Evolutionary conservation across 805 yeast genomes (phyloP).

Genomic region (Metschnikowia continentalis): DNA sequence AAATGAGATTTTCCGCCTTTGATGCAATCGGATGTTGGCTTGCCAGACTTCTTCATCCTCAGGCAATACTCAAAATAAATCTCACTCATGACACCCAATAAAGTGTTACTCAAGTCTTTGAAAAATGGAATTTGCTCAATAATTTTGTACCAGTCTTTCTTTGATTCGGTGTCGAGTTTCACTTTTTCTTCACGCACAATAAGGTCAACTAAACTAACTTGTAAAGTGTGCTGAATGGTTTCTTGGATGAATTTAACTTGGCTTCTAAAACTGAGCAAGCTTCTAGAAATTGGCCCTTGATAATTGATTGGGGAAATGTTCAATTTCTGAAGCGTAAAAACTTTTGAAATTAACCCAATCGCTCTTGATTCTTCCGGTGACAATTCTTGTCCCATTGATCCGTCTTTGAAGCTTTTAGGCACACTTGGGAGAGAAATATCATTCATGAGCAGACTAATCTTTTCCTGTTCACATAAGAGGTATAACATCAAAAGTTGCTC

Average conservation of each 20-base stretch:
- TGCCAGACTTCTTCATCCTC: constrained; percentile 23
- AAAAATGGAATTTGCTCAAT: constrained; percentile 60
- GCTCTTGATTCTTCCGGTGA: constrained; percentile 37
- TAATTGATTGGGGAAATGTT: constrained; percentile 42
- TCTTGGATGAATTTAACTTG: constrained; percentile 50
- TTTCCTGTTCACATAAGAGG: constrained; percentile 36
- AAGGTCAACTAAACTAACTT: constrained; percentile 47
- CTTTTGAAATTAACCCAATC: constrained; percentile 32
- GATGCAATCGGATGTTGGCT: constrained; percentile 24
- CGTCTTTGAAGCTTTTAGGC: constrained; percentile 29
- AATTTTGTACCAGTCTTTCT: constrained; percentile 56
- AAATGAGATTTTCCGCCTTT: constrained; percentile 29
- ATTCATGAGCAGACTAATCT: constrained; percentile 38
- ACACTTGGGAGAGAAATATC: constrained; percentile 32
- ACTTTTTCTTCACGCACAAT: constrained; percentile 44
- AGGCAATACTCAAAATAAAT: constrained; percentile 45
- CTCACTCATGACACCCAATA: constrained; percentile 58
- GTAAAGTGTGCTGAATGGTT: constrained; percentile 52
- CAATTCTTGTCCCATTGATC: constrained; percentile 20
- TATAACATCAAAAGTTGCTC: constrained; percentile 47
- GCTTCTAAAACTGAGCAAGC: constrained; percentile 63
- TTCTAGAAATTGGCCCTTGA: constrained; percentile 67
- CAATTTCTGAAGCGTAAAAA: constrained; percentile 34
- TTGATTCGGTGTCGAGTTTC: constrained; percentile 41
- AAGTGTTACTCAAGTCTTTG: constrained; percentile 51